Percentiles rank a stretch among this genome's conserved stretches.
Evolutionary conservation across 805 yeast species (phyloP).

Genomic region (Maudiozyma bulderi): DNA sequence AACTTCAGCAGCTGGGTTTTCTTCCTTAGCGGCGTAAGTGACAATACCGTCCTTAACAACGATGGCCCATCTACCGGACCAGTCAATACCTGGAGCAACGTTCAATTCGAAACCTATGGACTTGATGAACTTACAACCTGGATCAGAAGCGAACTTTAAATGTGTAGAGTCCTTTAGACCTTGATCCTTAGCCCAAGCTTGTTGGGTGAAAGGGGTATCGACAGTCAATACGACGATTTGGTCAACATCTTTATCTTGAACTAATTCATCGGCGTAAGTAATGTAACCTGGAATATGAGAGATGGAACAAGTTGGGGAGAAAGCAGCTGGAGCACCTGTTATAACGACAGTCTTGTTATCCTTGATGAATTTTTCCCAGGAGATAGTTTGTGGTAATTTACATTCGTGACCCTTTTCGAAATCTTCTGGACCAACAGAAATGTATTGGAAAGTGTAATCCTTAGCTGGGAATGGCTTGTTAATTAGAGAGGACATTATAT

Average conservation of each 20-base stretch:
- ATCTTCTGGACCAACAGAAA: constrained; percentile 14
- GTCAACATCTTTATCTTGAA: constrained; percentile 50
- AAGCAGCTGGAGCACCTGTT: constrained; percentile 79
- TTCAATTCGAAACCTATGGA: constrained; percentile 51
- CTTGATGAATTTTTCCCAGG: constrained; percentile 21
- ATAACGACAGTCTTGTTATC: constrained; percentile 48
- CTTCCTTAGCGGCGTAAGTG: constrained; percentile 35
- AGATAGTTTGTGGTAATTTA: constrained; percentile 20
- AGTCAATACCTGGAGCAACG: constrained; percentile 42
- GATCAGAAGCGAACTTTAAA: constrained; percentile 57
- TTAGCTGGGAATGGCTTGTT: constrained; percentile 21
- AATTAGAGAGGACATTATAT: constrained; percentile 52
- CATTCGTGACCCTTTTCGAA: constrained; percentile 22
- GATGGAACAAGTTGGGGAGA: constrained; percentile 72
- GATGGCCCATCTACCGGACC: constrained; percentile 66
- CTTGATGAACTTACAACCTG: constrained; percentile 49
- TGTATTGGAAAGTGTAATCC: constrained; percentile 26
- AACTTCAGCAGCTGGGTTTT: constrained; percentile 29
- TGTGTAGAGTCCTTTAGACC: constrained; percentile 30
- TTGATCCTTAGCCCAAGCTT: constrained; percentile 51
- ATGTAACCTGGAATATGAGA: constrained; percentile 65
- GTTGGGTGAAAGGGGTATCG: constrained; percentile 62
- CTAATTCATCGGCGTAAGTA: constrained; percentile 38
- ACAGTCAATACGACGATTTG: constrained; percentile 52
- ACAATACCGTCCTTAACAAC: constrained; percentile 52